Evolutionary conservation across 805 yeast genomes (phyloP), one percentile per base, ranked within the genome.

Genomic region (Barnettozyma vustinii): DNA sequence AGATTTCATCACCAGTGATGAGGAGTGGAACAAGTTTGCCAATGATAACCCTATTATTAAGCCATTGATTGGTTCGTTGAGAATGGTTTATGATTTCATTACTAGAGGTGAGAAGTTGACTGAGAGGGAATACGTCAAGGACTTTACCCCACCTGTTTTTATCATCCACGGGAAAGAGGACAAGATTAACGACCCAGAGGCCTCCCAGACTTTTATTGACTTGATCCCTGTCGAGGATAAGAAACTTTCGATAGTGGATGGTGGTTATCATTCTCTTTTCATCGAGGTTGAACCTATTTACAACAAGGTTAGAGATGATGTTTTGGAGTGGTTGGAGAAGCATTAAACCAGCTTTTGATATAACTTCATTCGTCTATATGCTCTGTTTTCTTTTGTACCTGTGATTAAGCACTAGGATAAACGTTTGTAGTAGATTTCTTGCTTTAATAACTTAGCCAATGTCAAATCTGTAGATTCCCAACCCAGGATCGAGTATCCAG

Each of bases 91-190:
- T 58, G 91, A 82, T 54, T 81, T 85, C 72, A 60, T 85, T 36
- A 55, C 27, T 10, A 71, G 91, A 47, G 94, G 94, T n/a, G 72
- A 75, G 50, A 63, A 60, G 18, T 67, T 86, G 42, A 60, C 73
- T 35, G 60, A 70, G 6, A 65, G 70, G 3, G 61, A 64, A 37
- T 73, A 69, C 46, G 54, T 68, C 3, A 40, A 46, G 33, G 42
- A 53, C 19, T 57, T 51, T n/a, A 48, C 70, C 8, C 68, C 74
- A 10, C 80, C 87, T 0, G 57, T 84, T 4, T 61, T 82, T 27
- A 66, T 86, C 10, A 56, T 79, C 40, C 92, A 85, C 61, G 90
- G 92, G 27, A 68, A 70, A 9, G 67, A 64, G n/a, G 95, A 87
- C 61, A 65, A 72, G 35, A 74, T 86, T 56, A 86, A 84, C 61